Evolutionary conservation across 1,284 basidiomycete species (phyloP), one percentile per base, ranked within the genome.

Genomic region (Moniliella sp.): DNA sequence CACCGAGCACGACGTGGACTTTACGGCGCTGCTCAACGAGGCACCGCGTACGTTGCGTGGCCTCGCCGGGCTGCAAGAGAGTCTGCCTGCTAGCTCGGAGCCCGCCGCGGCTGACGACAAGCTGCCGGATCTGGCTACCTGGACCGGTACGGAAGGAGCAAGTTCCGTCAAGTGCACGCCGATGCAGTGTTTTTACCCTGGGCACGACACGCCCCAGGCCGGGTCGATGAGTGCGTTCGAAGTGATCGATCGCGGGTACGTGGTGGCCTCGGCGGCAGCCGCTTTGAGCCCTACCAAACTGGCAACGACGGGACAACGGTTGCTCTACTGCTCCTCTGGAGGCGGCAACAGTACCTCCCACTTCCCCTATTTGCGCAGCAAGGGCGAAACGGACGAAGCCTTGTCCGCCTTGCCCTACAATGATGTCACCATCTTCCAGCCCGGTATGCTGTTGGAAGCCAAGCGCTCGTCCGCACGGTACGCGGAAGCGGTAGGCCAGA

Each of bases 161-260:
- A 47, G 34, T 33, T 47, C 4, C 11, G 34, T 3, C 17, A 28
- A 2, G 17, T 45, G 30, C 3, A 26, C 0, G 28, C 42, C 4
- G 31, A 43, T 5, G 27, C 34, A 3, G 29, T 48, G 1, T 45
- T 40, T 17, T 50, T 32, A 45, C 34, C 4, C n/a, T 50, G 27
- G 48, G 48, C 7, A 50, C 48, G 0, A 50, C 46, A 1, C 36
- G 43, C 3, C 46, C 41, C 1, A 37, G 0, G 77, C 76, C 0
- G 76, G 75, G 2, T 68, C 70, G 38, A 68, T 69, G 1, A 67
- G 65, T 14, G 65, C 65, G 2, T 80, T 78, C 37, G 72, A 75
- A 52, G 73, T 69, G 60, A 78, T 80, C 42, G 78, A 80, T 47
- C 10, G 30, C 8, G 74, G 74, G 49, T 78, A 78, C 50, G 76